These are phyloP conservation scores for Boletellus ananas DNA, from an alignment of 768 basidiomycete genomes.

Conservation along the genomic window DNA sequence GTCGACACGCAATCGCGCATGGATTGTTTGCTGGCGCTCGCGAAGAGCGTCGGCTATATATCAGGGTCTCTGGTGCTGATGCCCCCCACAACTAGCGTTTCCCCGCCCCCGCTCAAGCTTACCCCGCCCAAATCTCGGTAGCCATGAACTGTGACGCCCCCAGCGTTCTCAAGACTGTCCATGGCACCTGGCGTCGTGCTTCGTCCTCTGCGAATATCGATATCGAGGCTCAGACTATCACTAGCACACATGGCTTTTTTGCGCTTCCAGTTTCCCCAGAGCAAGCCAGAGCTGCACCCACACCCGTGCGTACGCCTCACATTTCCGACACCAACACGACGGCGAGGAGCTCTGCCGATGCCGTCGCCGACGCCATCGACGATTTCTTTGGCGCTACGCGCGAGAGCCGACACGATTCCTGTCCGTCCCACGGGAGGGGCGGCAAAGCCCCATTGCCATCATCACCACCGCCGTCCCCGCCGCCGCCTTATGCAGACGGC, in stretches of 20 bases:
- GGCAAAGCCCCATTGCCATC: slow-evolving; percentile 22
- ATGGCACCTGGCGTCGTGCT: slow-evolving; percentile 14
- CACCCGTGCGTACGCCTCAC: slow-evolving; percentile 6
- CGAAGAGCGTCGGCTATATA: slow-evolving; percentile 1
- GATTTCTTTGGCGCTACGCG: slow-evolving; percentile 31
- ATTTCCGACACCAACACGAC: background rate
- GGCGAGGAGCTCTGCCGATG: background rate
- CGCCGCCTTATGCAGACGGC: slow-evolving; percentile 24
- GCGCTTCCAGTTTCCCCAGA: slow-evolving; percentile 5
- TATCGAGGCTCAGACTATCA: slow-evolving; percentile 16
- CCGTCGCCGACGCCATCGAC: slow-evolving; percentile 15
- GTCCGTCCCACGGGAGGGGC: background rate
- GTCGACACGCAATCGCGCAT: background rate
- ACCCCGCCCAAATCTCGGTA: too few species aligned
- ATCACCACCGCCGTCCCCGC: background rate
- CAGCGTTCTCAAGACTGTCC: background rate
- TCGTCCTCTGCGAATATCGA: slow-evolving; percentile 7
- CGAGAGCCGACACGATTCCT: slow-evolving; percentile 31
- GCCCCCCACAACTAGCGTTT: background rate
- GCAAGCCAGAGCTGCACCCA: slow-evolving; percentile 1
- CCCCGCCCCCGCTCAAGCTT: too few species aligned
- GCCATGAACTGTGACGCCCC: background rate
- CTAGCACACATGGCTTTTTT: slow-evolving; percentile 4
- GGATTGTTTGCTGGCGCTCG: background rate
- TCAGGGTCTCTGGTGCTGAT: background rate